Conservation (phyloP, 768 basidiomycete genomes). For the Psilocybe cubensis region DNA sequence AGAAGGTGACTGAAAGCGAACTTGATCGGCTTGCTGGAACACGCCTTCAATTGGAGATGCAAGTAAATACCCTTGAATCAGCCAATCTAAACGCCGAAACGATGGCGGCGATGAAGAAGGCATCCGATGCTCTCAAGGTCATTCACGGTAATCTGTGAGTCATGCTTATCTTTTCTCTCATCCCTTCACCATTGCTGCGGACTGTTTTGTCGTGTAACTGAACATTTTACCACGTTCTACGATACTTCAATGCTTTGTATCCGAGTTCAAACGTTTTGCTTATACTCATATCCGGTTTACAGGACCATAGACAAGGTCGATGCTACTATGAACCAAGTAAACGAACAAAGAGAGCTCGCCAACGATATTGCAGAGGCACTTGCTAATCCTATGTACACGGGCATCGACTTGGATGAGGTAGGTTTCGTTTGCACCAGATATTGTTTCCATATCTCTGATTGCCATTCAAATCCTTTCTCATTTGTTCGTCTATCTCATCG, state of each 20-base stretch:
- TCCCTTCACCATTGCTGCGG: neutral
- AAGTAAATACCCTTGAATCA: constrained; percentile 95
- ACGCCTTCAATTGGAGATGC: constrained; percentile 91
- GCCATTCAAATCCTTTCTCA: neutral
- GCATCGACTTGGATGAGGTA: constrained; percentile 74
- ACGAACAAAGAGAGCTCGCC: constrained; percentile 90
- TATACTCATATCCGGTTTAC: constrained; percentile 4
- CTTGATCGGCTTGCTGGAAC: constrained; percentile 85
- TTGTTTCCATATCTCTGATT: constrained; percentile 6
- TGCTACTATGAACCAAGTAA: constrained; percentile 81
- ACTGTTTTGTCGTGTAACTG: neutral
- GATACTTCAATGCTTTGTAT: neutral
- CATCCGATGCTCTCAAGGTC: constrained; percentile 82
- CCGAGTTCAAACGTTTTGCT: neutral
- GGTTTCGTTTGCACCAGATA: constrained; percentile 21
- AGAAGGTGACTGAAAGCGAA: constrained; percentile 88
- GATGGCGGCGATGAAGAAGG: constrained; percentile 97
- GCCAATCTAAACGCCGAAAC: constrained; percentile 98
- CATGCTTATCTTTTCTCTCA: neutral
- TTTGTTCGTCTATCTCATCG: neutral
- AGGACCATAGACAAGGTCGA: constrained; percentile 92
- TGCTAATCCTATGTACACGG: constrained; percentile 65
- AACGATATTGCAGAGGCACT: constrained; percentile 92
- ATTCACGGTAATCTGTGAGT: constrained; percentile 92
- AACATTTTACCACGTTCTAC: neutral